phyloP scores from a whole-genome alignment of 495 filamentous ascomycete genomes.

The Talaromyces thailandensis region DNA sequence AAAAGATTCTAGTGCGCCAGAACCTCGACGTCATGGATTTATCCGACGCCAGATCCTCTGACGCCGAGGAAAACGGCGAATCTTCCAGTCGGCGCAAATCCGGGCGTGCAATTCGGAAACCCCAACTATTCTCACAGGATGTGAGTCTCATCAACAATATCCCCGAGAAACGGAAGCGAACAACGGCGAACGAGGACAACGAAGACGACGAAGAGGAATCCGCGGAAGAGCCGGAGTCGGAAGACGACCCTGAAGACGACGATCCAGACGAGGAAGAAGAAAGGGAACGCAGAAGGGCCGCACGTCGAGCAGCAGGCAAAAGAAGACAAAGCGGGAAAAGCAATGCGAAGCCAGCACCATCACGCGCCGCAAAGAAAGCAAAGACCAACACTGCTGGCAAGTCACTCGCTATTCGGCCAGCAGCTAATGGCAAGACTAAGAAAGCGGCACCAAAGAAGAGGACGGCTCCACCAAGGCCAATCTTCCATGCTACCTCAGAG shows the following conservation, averaged over 20 bases:
- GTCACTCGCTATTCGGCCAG: constrained; percentile 40
- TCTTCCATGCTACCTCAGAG: constrained; percentile 51
- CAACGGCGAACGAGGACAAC: constrained; percentile 18
- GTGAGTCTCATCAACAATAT: constrained; percentile 20
- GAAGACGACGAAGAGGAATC: constrained; percentile 31
- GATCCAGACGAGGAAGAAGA: constrained; percentile 57
- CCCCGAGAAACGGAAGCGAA: constrained; percentile 48
- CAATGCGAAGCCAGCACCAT: constrained; percentile 19
- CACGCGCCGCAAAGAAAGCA: constrained; percentile 35
- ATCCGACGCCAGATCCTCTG: constrained; percentile 2
- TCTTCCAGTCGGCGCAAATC: constrained; percentile 61
- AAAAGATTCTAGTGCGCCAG: neutral
- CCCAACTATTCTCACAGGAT: constrained; percentile 51
- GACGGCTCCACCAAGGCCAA: constrained; percentile 51
- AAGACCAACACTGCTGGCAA: constrained; percentile 52
- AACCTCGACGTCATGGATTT: neutral
- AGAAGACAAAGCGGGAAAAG: constrained; percentile 54
- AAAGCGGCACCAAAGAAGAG: constrained; percentile 32
- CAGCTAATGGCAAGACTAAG: constrained; percentile 31
- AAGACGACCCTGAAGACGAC: constrained; percentile 36
- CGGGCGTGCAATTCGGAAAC: constrained; percentile 68
- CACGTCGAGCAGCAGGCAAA: constrained; percentile 31
- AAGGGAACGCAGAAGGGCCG: constrained; percentile 44
- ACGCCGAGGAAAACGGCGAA: constrained; percentile 2
- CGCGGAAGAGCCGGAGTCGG: constrained; percentile 44